phyloP scores from a whole-genome alignment of 805 yeast species.

The Barnettozyma botsteinii region DNA sequence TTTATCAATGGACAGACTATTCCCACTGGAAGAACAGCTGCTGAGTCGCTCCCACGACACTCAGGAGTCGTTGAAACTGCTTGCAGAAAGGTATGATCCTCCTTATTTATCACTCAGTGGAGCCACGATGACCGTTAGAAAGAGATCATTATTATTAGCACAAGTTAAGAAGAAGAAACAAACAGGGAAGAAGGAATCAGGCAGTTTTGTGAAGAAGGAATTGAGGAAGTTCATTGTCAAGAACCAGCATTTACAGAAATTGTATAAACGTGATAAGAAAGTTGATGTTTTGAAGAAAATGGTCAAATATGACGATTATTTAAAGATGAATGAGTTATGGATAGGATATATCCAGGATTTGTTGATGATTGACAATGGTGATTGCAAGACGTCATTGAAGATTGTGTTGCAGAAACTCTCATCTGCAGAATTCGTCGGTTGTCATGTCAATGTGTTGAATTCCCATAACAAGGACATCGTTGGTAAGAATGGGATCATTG shows the following conservation, averaged over 20 bases:
- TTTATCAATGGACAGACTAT: conserved; percentile 2
- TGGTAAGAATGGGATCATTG: conserved; percentile 67
- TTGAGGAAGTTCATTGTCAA: conserved; percentile 17
- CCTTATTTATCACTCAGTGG: not conserved
- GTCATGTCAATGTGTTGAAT: conserved; percentile 52
- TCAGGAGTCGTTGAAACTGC: not conserved
- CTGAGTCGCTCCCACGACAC: not conserved
- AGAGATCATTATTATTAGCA: not conserved
- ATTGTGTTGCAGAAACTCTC: conserved; percentile 51
- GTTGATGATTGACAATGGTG: conserved; percentile 24
- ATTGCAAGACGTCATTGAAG: conserved; percentile 19
- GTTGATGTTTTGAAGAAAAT: conserved; percentile 9
- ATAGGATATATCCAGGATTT: conserved; percentile 57
- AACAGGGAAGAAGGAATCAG: not conserved
- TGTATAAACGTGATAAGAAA: conserved; percentile 25
- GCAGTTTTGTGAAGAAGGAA: conserved; percentile 11
- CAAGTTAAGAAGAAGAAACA: not conserved
- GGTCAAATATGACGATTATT: conserved; percentile 38
- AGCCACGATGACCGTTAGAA: not conserved
- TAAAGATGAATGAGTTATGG: conserved; percentile 65
- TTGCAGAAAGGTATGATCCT: not conserved
- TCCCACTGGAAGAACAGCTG: conserved; percentile 4
- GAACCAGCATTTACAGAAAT: conserved; percentile 19
- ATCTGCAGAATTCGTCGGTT: conserved; percentile 78
- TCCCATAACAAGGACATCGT: conserved; percentile 51